Conservation (phyloP, 2,329 filamentous ascomycete species). For the Ascomycota sp. region DNA sequence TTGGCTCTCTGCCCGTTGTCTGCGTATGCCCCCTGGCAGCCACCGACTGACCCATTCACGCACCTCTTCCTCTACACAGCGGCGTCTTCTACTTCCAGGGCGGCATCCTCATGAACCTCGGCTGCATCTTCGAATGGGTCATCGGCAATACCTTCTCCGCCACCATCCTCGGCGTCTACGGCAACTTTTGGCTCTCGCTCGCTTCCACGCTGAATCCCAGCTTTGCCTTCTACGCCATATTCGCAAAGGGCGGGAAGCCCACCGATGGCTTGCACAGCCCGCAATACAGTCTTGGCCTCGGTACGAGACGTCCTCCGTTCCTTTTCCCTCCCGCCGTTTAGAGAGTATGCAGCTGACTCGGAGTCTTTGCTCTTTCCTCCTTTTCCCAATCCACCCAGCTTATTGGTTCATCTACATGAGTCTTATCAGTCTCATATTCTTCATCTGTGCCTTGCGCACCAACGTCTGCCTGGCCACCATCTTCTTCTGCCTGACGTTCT, state of each 20-base stretch:
- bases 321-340: too few species aligned
- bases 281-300: constrained; percentile 32
- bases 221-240: constrained; percentile 26
- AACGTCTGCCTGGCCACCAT: constrained; percentile 37
- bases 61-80: constrained; percentile 10
- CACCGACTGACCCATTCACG: too few species aligned
- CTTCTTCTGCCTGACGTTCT: constrained; percentile 28
- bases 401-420: constrained; percentile 47
- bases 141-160: constrained; percentile 36
- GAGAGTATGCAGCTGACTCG: too few species aligned
- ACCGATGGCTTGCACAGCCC: constrained; percentile 21
- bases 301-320: constrained; percentile 12
- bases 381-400: constrained; percentile 9
- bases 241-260: constrained; percentile 13
- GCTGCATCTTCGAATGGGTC: constrained; percentile 31
- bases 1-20: too few species aligned
- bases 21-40: too few species aligned
- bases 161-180: constrained; percentile 31
- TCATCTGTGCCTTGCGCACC: constrained; percentile 47
- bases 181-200: constrained; percentile 32
- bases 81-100: constrained; percentile 28
- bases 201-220: constrained; percentile 30
- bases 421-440: constrained; percentile 41
- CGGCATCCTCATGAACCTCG: constrained; percentile 27
- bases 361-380: too few species aligned